Base-by-base conservation (phyloP, 2,329 filamentous ascomycete genomes). In the Periglandula ipomoeae region DNA sequence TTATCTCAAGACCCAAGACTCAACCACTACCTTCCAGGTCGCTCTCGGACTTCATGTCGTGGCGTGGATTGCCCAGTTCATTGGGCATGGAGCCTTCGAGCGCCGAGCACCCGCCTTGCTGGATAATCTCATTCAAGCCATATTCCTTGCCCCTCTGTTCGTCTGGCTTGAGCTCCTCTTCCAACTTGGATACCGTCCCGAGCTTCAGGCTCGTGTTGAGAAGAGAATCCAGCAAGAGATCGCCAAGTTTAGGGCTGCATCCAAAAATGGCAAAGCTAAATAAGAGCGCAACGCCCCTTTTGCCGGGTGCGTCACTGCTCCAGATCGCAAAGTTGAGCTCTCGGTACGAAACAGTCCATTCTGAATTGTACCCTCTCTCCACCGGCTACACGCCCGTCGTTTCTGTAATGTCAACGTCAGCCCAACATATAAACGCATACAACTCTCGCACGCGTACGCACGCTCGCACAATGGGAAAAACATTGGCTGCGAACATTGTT, bases 111-210 rank as follows among this genome's bases (percentile, higher is more conserved):
- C 91, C 7, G 91, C 90, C 4, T 70, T 97, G 54, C 71, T 97
- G 43, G 90, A 97, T 69, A 97, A 96, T 61, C 70, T 97, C 38
- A 75, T 94, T 43, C 93, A 97, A 69, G 90, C 93, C 24, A 67
- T 97, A 55, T 91, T 97, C 61, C 75, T 97, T 22, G 93, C 93
- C 0, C 93, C 93, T 8, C 85, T 98, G 61, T 98, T 97, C 59
- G 91, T 97, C 50, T 98, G 93, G 87, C 85, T 98, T 59, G 90
- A 97, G 71, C 70, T 94, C 22, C 75, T 98, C 23, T 98, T 98
- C 73, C 82, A 76, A 60, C 79, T 94, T 45, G 93, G 93, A 44
- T 98, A 97, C 68, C 81, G 93, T 51, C 87, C 84, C 1, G 89
- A 95, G 65, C 73, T 98, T 57, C 89, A 91, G 70, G 76, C 78